phyloP scores from a whole-genome alignment of 208 protist genomes.

The Vickermania ingenoplastis region DNA sequence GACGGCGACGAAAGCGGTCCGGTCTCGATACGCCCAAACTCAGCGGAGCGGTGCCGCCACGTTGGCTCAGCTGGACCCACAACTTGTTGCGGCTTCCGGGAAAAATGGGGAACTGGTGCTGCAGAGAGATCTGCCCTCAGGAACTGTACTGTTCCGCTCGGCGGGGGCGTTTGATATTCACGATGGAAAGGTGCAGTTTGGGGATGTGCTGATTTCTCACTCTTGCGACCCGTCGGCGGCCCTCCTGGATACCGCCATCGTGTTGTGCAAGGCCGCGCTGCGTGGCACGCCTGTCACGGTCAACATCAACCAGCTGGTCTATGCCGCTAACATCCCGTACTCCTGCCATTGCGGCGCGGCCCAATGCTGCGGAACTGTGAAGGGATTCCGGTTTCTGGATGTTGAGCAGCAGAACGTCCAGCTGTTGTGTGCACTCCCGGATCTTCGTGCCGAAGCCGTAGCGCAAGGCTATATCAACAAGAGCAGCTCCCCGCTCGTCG shows the following conservation, averaged over 20 bases:
- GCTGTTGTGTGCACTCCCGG: constrained; percentile 43
- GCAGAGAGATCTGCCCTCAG: constrained; percentile 39
- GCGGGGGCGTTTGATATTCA: constrained; percentile 20
- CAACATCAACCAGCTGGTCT: constrained; percentile 70
- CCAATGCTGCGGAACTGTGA: constrained; percentile 27
- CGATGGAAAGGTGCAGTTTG: constrained; percentile 28
- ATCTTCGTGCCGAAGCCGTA: constrained; percentile 42
- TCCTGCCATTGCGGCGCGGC: constrained; percentile 33
- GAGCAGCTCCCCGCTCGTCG: constrained; percentile 43
- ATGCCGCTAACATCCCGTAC: constrained; percentile 28
- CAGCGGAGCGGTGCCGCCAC: constrained; percentile 27
- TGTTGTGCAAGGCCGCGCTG: constrained; percentile 29
- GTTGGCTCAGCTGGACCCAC: constrained; percentile 40
- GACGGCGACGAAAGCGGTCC: constrained; percentile 39
- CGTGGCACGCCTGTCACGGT: constrained; percentile 42
- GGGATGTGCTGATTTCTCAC: constrained; percentile 52
- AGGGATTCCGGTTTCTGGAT: constrained; percentile 40
- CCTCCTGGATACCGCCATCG: constrained; percentile 41
- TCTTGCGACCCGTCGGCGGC: constrained; percentile 55
- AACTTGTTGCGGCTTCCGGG: constrained; percentile 23
- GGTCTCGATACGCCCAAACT: constrained; percentile 46
- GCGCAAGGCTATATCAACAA: constrained; percentile 38
- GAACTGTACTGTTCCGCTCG: constrained; percentile 47
- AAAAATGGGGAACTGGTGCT: constrained; percentile 29
- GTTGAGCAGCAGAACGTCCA: constrained; percentile 29